Conservation (phyloP, 2,329 filamentous ascomycete genomes). For the Harringtonia lauricola region DNA sequence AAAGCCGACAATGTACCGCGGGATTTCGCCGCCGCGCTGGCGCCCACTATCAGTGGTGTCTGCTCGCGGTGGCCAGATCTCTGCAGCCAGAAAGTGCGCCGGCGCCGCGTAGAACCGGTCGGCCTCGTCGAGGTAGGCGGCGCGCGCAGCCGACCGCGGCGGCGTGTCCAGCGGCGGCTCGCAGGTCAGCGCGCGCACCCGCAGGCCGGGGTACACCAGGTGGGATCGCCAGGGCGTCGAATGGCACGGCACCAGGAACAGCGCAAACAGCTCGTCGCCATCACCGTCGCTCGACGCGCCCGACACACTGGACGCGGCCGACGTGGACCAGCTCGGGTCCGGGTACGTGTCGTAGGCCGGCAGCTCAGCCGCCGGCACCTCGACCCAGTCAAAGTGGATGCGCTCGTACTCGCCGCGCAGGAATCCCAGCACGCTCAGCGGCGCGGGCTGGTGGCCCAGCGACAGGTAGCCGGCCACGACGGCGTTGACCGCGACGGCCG, state of each 20-base stretch:
- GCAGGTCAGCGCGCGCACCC: slow-evolving; percentile 78
- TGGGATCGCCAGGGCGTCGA: slow-evolving; percentile 91
- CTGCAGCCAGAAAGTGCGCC: slow-evolving; percentile 38
- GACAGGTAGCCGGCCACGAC: slow-evolving; percentile 65
- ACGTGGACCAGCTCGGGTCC: slow-evolving; percentile 13
- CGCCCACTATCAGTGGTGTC: background rate
- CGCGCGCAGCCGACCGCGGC: slow-evolving; percentile 49
- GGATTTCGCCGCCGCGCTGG: slow-evolving; percentile 24
- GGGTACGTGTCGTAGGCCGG: slow-evolving; percentile 21
- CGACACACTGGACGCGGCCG: slow-evolving; percentile 4
- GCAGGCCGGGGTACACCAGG: slow-evolving; percentile 61
- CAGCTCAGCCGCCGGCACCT: slow-evolving; percentile 13
- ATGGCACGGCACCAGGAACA: slow-evolving; percentile 93
- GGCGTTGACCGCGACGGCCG: slow-evolving; percentile 54
- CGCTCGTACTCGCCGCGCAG: slow-evolving; percentile 64
- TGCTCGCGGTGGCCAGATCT: slow-evolving; percentile 32
- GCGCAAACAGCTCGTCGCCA: slow-evolving; percentile 46
- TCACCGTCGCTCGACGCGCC: slow-evolving; percentile 7
- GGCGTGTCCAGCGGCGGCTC: slow-evolving; percentile 68
- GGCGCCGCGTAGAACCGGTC: slow-evolving; percentile 75
- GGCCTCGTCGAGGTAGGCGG: slow-evolving; percentile 73
- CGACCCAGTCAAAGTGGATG: slow-evolving; percentile 33
- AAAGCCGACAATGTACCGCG: slow-evolving; percentile 50
- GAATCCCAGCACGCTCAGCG: slow-evolving; percentile 62
- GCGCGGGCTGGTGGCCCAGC: slow-evolving; percentile 68